phyloP scores from a whole-genome alignment of 1,139 yeast species.

The Saccharomyces hybrid region DNA sequence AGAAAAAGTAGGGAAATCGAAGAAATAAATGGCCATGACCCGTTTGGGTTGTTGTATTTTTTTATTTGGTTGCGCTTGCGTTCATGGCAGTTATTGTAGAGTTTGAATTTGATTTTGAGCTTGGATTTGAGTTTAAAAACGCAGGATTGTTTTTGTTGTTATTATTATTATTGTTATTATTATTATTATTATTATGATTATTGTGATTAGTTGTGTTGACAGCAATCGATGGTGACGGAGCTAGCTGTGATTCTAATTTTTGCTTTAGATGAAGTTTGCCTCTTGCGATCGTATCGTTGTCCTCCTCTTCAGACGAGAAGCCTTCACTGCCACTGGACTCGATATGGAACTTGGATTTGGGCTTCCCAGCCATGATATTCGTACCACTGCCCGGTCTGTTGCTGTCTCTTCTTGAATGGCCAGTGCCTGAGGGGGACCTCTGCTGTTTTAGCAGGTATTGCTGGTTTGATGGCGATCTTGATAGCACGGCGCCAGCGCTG shows the following conservation, averaged over 20 bases:
- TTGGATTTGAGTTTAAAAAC: neutral
- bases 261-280: conserved; percentile 5
- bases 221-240: neutral
- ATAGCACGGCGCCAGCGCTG: neutral
- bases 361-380: neutral
- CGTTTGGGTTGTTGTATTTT: neutral
- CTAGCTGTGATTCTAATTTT: neutral
- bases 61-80: neutral
- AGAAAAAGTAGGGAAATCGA: neutral
- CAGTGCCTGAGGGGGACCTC: neutral
- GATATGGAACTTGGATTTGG: conserved; percentile 15
- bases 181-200: too few relatives aligned
- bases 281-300: conserved; percentile 6
- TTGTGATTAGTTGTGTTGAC: neutral
- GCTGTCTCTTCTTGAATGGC: neutral
- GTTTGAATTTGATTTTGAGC: conserved; percentile 5
- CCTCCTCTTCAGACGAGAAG: conserved; percentile 21
- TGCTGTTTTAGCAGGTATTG: neutral
- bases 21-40: neutral
- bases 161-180: neutral
- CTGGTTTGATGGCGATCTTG: neutral
- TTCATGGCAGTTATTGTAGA: conserved; percentile 5
- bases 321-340: conserved; percentile 26
- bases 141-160: neutral
- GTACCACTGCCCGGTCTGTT: neutral